These are phyloP conservation scores for Colletotrichum ledebouriae DNA, from an alignment of 2,329 filamentous ascomycete species.

Conservation along the genomic window DNA sequence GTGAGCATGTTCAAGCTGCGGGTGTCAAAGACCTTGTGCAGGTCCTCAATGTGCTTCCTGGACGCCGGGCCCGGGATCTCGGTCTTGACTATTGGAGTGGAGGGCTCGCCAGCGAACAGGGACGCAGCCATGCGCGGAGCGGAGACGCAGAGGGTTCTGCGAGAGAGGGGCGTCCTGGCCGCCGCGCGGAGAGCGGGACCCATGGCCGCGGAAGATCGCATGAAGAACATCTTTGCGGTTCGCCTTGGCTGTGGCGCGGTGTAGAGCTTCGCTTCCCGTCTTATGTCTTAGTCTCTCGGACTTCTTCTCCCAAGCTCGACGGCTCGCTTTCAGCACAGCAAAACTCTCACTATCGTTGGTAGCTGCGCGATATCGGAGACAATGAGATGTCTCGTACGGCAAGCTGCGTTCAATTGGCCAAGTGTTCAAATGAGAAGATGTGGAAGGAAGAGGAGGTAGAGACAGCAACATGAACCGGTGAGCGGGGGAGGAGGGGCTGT, in stretches of 20 bases:
- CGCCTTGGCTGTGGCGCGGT: background rate
- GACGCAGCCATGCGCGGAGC: conserved; percentile 39
- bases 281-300: background rate
- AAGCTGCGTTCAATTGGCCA: conserved; percentile 16
- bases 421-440: conserved; percentile 5
- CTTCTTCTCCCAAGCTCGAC: background rate
- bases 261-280: background rate
- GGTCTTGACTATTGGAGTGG: conserved; percentile 66
- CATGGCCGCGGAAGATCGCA: conserved; percentile 35
- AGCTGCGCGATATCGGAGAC: conserved; percentile 32
- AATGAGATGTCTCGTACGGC: background rate
- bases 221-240: conserved; percentile 34
- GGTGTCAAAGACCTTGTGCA: conserved; percentile 86
- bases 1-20: conserved; percentile 86
- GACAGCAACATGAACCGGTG: background rate
- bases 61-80: conserved; percentile 83
- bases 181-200: conserved; percentile 39
- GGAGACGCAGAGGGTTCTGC: conserved; percentile 37
- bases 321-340: too few relatives aligned
- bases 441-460: background rate
- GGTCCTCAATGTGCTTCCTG: conserved; percentile 75
- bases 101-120: conserved; percentile 65
- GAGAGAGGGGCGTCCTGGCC: conserved; percentile 16
- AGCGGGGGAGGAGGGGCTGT: conserved; percentile 32
- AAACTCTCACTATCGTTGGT: background rate